phyloP scores from a whole-genome alignment of 2,329 filamentous ascomycete species.

The Alternaria hordeiaustralica region DNA sequence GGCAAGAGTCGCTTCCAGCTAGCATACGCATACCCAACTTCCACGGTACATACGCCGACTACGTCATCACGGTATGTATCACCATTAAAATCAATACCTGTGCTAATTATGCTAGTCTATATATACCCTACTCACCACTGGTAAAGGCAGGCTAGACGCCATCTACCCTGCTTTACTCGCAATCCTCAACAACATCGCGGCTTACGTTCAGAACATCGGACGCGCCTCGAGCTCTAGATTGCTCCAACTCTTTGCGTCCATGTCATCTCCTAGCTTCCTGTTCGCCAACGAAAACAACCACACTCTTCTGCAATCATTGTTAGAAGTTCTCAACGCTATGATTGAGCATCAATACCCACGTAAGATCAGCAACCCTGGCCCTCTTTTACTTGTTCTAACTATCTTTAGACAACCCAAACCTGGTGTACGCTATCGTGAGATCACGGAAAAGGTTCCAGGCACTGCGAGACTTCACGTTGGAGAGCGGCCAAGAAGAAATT shows the following conservation, averaged over 20 bases:
- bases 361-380: conserved; percentile 52
- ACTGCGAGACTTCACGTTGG: conserved; percentile 84
- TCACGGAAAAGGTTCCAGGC: conserved; percentile 85
- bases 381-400: conserved; percentile 18
- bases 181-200: conserved; percentile 90
- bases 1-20: conserved; percentile 83
- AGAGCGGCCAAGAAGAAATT: conserved; percentile 90
- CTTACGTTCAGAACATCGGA: conserved; percentile 80
- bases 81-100: background rate
- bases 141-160: conserved; percentile 86
- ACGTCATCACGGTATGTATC: conserved; percentile 77
- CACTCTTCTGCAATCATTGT: conserved; percentile 75
- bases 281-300: conserved; percentile 93
- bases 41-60: conserved; percentile 89
- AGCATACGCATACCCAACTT: conserved; percentile 85
- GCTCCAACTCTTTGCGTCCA: conserved; percentile 85
- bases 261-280: conserved; percentile 92
- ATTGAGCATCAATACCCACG: conserved; percentile 85
- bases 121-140: conserved; percentile 87
- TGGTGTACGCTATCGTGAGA: conserved; percentile 79
- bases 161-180: conserved; percentile 92
- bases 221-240: conserved; percentile 78
- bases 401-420: conserved; percentile 73
- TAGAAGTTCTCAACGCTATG: conserved; percentile 89
- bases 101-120: conserved; percentile 69